Evolutionary conservation across 179 eudicot species (phyloP).

Genomic region (Spergularia azorica): DNA sequence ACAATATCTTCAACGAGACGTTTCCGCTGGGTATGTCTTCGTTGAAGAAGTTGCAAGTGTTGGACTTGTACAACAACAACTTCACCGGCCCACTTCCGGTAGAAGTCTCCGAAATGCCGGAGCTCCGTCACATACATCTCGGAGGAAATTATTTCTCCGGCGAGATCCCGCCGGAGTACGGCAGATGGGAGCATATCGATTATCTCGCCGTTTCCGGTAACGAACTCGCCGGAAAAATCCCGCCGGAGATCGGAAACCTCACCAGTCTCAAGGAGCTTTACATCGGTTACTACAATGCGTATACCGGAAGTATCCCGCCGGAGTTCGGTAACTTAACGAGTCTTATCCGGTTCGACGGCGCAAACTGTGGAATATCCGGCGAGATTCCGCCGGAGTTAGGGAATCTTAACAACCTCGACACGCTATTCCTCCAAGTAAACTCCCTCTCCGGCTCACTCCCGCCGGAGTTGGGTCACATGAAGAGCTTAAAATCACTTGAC

Average conservation of each 20-base stretch:
- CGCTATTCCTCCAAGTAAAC: slow-evolving; percentile 84
- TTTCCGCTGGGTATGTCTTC: slow-evolving; percentile 44
- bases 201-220: slow-evolving; percentile 85
- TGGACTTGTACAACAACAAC: slow-evolving; percentile 79
- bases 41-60: slow-evolving; percentile 39
- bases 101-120: slow-evolving; percentile 30
- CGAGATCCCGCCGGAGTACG: slow-evolving; percentile 61
- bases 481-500: slow-evolving; percentile 72
- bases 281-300: slow-evolving; percentile 67
- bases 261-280: slow-evolving; percentile 55
- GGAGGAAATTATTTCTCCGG: slow-evolving; percentile 85
- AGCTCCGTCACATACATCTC: slow-evolving; percentile 65
- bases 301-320: slow-evolving; percentile 58
- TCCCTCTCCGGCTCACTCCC: slow-evolving; percentile 55
- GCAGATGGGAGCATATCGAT: slow-evolving; percentile 43
- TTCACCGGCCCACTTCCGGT: slow-evolving; percentile 57
- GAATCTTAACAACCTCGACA: slow-evolving; percentile 68
- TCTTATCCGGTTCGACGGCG: slow-evolving; percentile 67
- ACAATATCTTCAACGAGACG: slow-evolving; percentile 61
- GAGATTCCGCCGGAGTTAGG: slow-evolving; percentile 70
- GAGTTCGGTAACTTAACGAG: slow-evolving; percentile 59
- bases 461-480: slow-evolving; percentile 61
- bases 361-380: slow-evolving; percentile 77
- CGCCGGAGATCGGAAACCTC: slow-evolving; percentile 60
- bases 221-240: slow-evolving; percentile 57